Base-by-base conservation (phyloP, 2,329 filamentous ascomycete genomes). In the Chrysosporium keratinophilum region DNA sequence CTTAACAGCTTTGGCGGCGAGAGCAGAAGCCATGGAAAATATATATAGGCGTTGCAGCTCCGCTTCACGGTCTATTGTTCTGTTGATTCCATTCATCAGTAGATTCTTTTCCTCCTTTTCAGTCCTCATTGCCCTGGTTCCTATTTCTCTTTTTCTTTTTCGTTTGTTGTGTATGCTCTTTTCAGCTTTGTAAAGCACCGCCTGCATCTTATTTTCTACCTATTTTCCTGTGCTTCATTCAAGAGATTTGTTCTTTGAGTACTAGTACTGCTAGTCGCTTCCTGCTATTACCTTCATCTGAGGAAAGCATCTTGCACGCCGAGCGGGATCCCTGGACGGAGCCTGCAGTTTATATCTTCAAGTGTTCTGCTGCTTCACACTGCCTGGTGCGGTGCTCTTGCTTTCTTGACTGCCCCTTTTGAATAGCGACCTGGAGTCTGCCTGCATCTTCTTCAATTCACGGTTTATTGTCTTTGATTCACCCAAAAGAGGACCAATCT, bases 101-200 rank as follows among this genome's bases (percentile, higher is more conserved):
- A 1, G 28, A 44, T 35, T 37, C 28, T 34, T 52, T 3, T 52
- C 50, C 40, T 41, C 35, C 7, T 52, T 46, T 17, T 41, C 19
- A 3, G 19, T 40, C 33, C 1, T 40, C 41, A 46, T 46, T 46
- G 50, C 33, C 9, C 50, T 52, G 20, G 42, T 52, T 52, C 50
- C 50, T 7, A 41, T 52, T 15, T 52, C 42, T 20, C 50, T 52
- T 46, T 52, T 46, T 34, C 19, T 52, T 31, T 52, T 52, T 34
- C 50, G 42, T 52, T 46, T 46, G 42, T 46, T 52, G 50, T 52
- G 50, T 34, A 20, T 52, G 1, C 39, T 52, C 15, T 52, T 52
- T 45, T 37, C 50, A 5, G 50, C 20, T 40, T 40, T 52, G 19
- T 52, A 46, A 23, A n/a, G n/a, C 15, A 43, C 23, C 14, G 7